Base-by-base conservation (phyloP, 2,329 filamentous ascomycete genomes). In the Botrytis fabae region DNA sequence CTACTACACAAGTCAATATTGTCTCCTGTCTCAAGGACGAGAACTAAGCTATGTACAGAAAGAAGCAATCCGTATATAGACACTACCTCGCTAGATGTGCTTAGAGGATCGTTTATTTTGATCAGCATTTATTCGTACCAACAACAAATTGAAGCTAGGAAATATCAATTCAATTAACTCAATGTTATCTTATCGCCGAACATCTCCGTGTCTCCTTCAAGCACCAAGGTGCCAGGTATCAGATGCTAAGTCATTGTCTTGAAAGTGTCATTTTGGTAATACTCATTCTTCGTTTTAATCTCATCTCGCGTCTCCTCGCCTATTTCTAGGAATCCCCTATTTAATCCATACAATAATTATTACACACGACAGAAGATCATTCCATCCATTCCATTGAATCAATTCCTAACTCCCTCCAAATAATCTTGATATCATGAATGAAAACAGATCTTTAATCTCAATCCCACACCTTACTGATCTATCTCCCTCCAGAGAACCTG, bases 391-490 rank as follows among this genome's bases (percentile, higher is more conserved):
- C 48, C 48, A 28, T 42, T 22, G 12, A 46, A 22, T 69, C 28
- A 9, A 38, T 16, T 65, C 46, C 38, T 9, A 71, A 71, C 70
- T 71, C 70, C 69, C 35, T 42, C 46, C 38, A 54, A 62, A 66
- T 71, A 22, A 59, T 65, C 22, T 35, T 66, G 70, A 71, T 65
- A 66, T 71, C 70, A 71, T 66, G 25, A 57, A 66, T 57, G 18
- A 46, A 57, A 62, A 28, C 25, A 16, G 38, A 64, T 42, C 25
- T 38, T 42, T n/a, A 54, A 71, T 71, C 44, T 46, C n/a, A 42
- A 38, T 20, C 54, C 38, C 35, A 28, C 46, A 22, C 69, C 57
- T 35, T 32, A 25, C 20, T 28, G 63, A 20, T 42, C 54, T 70
- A 51, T n/a, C 38, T 18, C 2, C 25, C 51, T 54, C 6, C n/a